Conservation (phyloP, 164 flowering plant species). For the Magnolia sinica region DNA sequence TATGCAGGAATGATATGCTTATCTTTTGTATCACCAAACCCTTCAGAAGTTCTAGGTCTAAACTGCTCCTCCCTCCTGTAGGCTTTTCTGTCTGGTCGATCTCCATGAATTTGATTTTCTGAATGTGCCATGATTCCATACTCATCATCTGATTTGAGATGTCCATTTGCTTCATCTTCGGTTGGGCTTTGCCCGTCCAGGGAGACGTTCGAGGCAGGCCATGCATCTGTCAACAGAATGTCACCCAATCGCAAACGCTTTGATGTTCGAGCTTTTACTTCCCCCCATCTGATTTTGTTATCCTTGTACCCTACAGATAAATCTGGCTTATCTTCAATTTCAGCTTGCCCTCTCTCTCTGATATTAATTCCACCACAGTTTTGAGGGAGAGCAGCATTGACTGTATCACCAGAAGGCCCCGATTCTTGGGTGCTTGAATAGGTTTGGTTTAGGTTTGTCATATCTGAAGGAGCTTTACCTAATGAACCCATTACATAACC, state of each 20-base stretch:
- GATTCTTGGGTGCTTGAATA: conserved; percentile 20
- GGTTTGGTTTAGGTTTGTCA: conserved; percentile 10
- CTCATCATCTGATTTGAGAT: conserved; percentile 19
- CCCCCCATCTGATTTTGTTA: conserved; percentile 77
- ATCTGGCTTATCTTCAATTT: conserved; percentile 25
- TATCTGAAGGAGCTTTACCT: conserved; percentile 24
- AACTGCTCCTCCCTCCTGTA: conserved; percentile 1
- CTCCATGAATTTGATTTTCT: conserved; percentile 21
- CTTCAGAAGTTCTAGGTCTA: conserved; percentile 14
- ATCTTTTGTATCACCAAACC: conserved; percentile 21
- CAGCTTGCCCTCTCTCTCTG: conserved; percentile 19
- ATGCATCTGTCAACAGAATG: conserved; percentile 24
- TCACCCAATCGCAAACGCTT: conserved; percentile 65
- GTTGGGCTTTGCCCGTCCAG: conserved; percentile 13
- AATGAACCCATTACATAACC: conserved; percentile 6
- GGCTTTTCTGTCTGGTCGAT: conserved; percentile 13
- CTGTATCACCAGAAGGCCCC: conserved; percentile 3
- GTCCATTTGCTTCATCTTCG: conserved; percentile 21
- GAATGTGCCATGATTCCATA: conserved; percentile 6
- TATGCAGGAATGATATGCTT: conserved; percentile 7
- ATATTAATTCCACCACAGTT: conserved; percentile 2
- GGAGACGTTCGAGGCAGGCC: conserved; percentile 18
- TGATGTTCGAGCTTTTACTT: conserved; percentile 64
- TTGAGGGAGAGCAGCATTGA: conserved; percentile 6
- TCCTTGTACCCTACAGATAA: conserved; percentile 40